Conservation (phyloP, 805 yeast genomes). For the Spathaspora sp. region DNA sequence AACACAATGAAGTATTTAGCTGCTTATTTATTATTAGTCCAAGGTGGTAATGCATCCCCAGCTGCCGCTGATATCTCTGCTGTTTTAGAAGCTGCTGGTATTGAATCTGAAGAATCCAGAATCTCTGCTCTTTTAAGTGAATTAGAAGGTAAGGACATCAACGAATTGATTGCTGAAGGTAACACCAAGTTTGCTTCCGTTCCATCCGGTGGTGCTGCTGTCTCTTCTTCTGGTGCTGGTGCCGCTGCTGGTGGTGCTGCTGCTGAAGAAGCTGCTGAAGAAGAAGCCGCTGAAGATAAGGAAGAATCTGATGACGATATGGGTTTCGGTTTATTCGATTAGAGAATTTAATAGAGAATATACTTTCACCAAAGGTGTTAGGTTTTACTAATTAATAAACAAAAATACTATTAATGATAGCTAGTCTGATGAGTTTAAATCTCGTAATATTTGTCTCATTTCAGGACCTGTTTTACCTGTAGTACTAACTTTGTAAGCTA, state of each 20-base stretch:
- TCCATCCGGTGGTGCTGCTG: slow-evolving; percentile 97
- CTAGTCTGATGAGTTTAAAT: neutral
- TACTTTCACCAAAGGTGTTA: too few species aligned
- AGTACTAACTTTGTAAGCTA: slow-evolving; percentile 7
- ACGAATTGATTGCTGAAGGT: slow-evolving; percentile 92
- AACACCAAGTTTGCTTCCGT: slow-evolving; percentile 93
- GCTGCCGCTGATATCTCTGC: slow-evolving; percentile 86
- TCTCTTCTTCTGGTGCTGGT: slow-evolving; percentile 68
- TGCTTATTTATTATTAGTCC: slow-evolving; percentile 96
- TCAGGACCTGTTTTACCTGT: slow-evolving; percentile 1
- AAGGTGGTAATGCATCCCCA: slow-evolving; percentile 95
- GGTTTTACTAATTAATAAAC: slow-evolving; percentile 1
- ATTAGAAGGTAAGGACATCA: slow-evolving; percentile 89
- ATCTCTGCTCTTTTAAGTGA: slow-evolving; percentile 75
- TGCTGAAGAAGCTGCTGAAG: slow-evolving; percentile 69
- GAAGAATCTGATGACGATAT: slow-evolving; percentile 66
- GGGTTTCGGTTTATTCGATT: slow-evolving; percentile 99
- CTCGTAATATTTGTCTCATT: neutral
- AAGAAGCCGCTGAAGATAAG: slow-evolving; percentile 60
- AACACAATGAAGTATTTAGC: slow-evolving; percentile 88
- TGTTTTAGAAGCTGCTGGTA: slow-evolving; percentile 91
- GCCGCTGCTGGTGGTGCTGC: slow-evolving; percentile 69
- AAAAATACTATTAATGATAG: neutral
- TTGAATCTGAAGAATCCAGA: slow-evolving; percentile 90
- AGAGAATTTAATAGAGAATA: slow-evolving; percentile 20